Base-by-base conservation (phyloP, 1,139 yeast genomes). In the Zygoascus hellenicus region DNA sequence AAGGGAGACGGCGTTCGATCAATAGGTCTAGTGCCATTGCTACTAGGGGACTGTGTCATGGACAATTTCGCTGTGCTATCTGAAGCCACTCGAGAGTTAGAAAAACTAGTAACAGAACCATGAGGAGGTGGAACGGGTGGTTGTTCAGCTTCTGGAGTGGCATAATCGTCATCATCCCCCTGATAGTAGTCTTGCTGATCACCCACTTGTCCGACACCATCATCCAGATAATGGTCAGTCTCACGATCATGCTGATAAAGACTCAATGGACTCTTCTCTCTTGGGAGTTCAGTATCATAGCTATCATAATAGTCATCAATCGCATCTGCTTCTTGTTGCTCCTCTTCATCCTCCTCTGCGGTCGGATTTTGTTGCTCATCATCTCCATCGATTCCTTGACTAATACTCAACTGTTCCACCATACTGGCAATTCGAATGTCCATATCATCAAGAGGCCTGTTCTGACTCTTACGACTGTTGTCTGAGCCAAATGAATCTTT, bases 1-100 rank as follows among this genome's bases (percentile, higher is more conserved):
- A 65, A 75, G 2, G 80, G 80, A 1, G 78, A 79, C 0, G 82
- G 82, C 1, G 82, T 80, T 7, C 80, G 74, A 43, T 58, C 56
- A 6, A 57, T 38, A 28, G 49, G 49, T 6, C 38, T 19, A 32
- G 22, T 10, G n/a, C 14, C 17, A 38, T 15, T 5, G 10, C 11
- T 16, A 13, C 34, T 6, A 16, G 43, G 15, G 33, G 47, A 22
- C 7, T 22, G 26, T 22, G 26, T 22, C 26, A 22, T 22, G 6
- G 26, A 22, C 26, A 22, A 7, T 22, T 22, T 33, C 9, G 42
- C 33, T 2, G 43, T 44, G 3, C 39, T 26, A 26, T 37, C 35
- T 17, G 46, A 43, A 10, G 37, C 32, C 7, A 43, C 37, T 13
- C 46, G 29, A 10, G 46, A 43, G 16, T 19, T 26, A 17, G 38